Percentiles rank a stretch among this genome's conserved stretches.
phyloP scores from a whole-genome alignment of 1,139 yeast species.

The Suhomyces choctaworum region DNA sequence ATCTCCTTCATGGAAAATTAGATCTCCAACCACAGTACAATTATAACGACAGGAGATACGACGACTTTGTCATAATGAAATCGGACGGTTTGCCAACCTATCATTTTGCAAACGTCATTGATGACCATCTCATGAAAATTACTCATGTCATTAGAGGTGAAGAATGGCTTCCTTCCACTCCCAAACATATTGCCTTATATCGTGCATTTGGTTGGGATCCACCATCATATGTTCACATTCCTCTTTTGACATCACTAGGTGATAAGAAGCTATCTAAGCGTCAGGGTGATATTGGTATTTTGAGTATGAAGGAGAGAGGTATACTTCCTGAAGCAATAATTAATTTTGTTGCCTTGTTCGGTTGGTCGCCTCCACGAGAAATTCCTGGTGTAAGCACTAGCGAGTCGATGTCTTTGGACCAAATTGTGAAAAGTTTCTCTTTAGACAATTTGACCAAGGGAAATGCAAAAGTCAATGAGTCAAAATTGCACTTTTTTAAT shows the following conservation, averaged over 20 bases:
- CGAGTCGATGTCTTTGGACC: constrained; percentile 60
- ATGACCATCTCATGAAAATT: constrained; percentile 88
- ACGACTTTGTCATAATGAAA: constrained; percentile 85
- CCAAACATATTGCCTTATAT: constrained; percentile 88
- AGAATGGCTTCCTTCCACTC: constrained; percentile 96
- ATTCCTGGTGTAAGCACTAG: constrained; percentile 49
- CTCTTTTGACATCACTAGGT: constrained; percentile 68
- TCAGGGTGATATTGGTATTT: constrained; percentile 75
- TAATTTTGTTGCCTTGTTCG: constrained; percentile 86
- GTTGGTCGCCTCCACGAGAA: constrained; percentile 84
- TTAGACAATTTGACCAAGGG: constrained; percentile 82
- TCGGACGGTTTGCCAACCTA: constrained; percentile 95
- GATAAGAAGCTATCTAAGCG: constrained; percentile 89
- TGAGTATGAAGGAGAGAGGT: constrained; percentile 59
- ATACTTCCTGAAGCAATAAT: constrained; percentile 82
- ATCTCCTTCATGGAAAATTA: constrained; percentile 73
- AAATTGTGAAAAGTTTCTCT: constrained; percentile 52
- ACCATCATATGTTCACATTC: constrained; percentile 86
- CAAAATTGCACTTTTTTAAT: constrained; percentile 74
- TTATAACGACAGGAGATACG: constrained; percentile 68
- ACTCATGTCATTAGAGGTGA: constrained; percentile 97
- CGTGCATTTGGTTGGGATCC: constrained; percentile 83
- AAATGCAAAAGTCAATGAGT: constrained; percentile 84
- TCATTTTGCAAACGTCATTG: constrained; percentile 94
- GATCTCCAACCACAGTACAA: constrained; percentile 82